phyloP scores from a whole-genome alignment of 1,139 yeast species.

The Meyerozyma elateridarum region DNA sequence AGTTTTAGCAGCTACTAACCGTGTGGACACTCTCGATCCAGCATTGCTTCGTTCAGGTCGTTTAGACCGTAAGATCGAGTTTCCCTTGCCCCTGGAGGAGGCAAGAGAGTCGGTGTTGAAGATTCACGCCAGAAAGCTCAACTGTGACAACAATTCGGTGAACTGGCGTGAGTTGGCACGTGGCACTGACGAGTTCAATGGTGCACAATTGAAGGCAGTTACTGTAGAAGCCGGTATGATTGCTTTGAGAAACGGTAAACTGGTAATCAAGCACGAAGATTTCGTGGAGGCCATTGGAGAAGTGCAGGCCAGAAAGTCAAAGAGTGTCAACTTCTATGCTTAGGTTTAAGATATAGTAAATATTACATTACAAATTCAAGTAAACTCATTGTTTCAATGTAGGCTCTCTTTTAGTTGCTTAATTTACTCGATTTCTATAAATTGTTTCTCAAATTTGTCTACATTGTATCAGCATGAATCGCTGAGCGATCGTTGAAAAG shows the following conservation, averaged over 20 bases:
- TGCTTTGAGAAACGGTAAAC: slow-evolving; percentile 92
- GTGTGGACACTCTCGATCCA: slow-evolving; percentile 97
- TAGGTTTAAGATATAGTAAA: slow-evolving; percentile 26
- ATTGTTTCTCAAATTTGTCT: too few species aligned
- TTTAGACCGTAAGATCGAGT: slow-evolving; percentile 94
- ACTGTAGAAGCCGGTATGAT: slow-evolving; percentile 99
- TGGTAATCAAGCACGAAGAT: slow-evolving; percentile 91
- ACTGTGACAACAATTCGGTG: slow-evolving; percentile 78
- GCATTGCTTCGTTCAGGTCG: slow-evolving; percentile 96
- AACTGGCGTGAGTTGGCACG: slow-evolving; percentile 98
- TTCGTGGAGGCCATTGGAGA: slow-evolving; percentile 97
- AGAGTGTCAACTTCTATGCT: slow-evolving; percentile 94
- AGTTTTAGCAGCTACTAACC: slow-evolving; percentile 95
- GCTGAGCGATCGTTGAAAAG: too few species aligned
- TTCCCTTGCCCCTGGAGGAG: slow-evolving; percentile 95
- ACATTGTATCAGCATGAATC: too few species aligned
- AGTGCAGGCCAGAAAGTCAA: slow-evolving; percentile 95
- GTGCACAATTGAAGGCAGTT: slow-evolving; percentile 97
- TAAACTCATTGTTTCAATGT: too few species aligned
- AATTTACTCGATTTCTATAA: too few species aligned
- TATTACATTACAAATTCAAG: too few species aligned
- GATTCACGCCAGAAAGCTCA: slow-evolving; percentile 95
- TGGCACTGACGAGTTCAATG: slow-evolving; percentile 96
- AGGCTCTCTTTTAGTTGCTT: too few species aligned
- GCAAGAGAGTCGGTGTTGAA: slow-evolving; percentile 94